phyloP scores from a whole-genome alignment of 2,329 filamentous ascomycete species.

The Aspergillus tamarii region DNA sequence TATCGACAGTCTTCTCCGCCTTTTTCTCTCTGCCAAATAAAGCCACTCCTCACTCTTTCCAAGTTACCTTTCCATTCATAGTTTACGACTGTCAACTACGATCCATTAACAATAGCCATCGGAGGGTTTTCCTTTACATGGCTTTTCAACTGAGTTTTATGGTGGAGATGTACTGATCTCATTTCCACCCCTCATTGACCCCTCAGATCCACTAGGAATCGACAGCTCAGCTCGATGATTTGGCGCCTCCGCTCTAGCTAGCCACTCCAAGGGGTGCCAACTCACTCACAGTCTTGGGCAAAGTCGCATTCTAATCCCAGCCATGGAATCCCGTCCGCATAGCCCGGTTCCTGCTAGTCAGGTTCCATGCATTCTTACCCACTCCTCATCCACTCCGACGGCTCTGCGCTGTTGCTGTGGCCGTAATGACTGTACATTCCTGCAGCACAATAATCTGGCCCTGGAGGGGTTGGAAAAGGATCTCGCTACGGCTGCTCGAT shows the following conservation, averaged over 20 bases:
- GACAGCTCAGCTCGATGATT: slow-evolving; percentile 21
- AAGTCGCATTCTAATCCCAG: slow-evolving; percentile 18
- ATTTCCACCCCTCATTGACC: slow-evolving; percentile 6
- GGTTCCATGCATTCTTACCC: slow-evolving; percentile 37
- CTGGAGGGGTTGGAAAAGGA: slow-evolving; percentile 84
- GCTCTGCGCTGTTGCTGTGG: slow-evolving; percentile 78
- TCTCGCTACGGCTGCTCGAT: slow-evolving; percentile 79
- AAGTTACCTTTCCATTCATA: not conserved
- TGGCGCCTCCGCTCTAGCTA: slow-evolving; percentile 20
- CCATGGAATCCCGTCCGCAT: slow-evolving; percentile 34
- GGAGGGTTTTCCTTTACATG: not conserved
- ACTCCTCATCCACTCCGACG: slow-evolving; percentile 29
- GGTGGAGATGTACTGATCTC: slow-evolving; percentile 4
- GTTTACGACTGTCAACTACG: not conserved
- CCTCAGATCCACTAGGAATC: slow-evolving; percentile 5
- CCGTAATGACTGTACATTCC: slow-evolving; percentile 73
- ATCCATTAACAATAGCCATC: not conserved
- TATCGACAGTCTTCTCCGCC: not conserved
- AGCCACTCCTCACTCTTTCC: not conserved
- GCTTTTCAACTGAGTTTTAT: slow-evolving; percentile 1
- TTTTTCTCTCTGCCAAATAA: not conserved
- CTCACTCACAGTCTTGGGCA: slow-evolving; percentile 17
- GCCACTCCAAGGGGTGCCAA: slow-evolving; percentile 34
- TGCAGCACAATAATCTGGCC: slow-evolving; percentile 77
- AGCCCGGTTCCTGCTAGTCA: slow-evolving; percentile 24